phyloP scores from a whole-genome alignment of 108 stramenopile genomes.

The Cylindrotheca fusiformis region DNA sequence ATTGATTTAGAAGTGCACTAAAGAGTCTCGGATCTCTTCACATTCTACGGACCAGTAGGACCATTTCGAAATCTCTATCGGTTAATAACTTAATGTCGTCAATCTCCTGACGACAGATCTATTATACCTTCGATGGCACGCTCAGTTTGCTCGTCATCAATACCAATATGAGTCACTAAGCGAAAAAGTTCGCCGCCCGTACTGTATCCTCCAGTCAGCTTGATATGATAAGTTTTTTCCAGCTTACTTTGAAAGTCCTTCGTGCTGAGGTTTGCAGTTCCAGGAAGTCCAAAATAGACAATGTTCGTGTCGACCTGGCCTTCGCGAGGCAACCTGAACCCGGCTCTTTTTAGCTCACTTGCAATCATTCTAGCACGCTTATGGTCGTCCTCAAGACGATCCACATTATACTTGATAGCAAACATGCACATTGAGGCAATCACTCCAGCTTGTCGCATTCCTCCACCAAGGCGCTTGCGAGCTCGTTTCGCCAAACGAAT shows the following conservation, averaged over 20 bases:
- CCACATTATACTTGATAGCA: constrained; percentile 81
- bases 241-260: constrained; percentile 45
- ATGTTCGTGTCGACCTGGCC: constrained; percentile 81
- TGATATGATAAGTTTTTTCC: constrained; percentile 53
- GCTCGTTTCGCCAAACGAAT: constrained; percentile 82
- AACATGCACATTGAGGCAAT: constrained; percentile 90
- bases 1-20: too few species aligned
- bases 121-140: constrained; percentile 43
- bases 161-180: constrained; percentile 67
- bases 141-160: constrained; percentile 61
- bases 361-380: constrained; percentile 59
- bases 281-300: constrained; percentile 79
- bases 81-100: too few species aligned
- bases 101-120: too few species aligned
- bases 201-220: constrained; percentile 67
- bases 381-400: constrained; percentile 87
- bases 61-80: too few species aligned
- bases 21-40: too few species aligned
- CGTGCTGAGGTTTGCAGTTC: constrained; percentile 33
- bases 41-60: too few species aligned
- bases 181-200: constrained; percentile 71
- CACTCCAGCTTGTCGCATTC: constrained; percentile 95
- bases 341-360: constrained; percentile 42
- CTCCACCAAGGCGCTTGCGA: constrained; percentile 94
- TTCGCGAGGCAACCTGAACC: constrained; percentile 53